Conservation (phyloP, 768 basidiomycete genomes). For the Serendipita sp. region DNA sequence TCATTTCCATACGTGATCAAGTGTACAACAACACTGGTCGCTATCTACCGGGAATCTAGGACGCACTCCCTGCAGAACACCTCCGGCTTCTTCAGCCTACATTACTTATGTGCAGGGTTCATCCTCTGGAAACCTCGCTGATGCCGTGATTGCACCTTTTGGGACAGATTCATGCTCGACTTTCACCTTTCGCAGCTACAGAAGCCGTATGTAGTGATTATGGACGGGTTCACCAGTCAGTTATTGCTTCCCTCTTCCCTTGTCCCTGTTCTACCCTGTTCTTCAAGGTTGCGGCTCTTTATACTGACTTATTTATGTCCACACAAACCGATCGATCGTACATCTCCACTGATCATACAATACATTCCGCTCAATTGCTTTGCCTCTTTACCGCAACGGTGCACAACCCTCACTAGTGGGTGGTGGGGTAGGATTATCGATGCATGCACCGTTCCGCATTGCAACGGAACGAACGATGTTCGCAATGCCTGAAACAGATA, state of each 20-base stretch:
- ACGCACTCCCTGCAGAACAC: too few species aligned
- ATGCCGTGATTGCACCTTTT: slow-evolving; percentile 4
- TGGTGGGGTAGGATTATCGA: slow-evolving; percentile 79
- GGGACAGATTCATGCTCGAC: slow-evolving; percentile 60
- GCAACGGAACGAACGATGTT: slow-evolving; percentile 85
- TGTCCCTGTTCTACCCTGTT: slow-evolving; percentile 7
- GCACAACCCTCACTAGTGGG: slow-evolving; percentile 47
- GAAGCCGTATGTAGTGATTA: slow-evolving; percentile 81
- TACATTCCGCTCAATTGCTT: neutral
- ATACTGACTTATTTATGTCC: neutral
- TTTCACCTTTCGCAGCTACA: slow-evolving; percentile 47
- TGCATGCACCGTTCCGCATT: slow-evolving; percentile 74
- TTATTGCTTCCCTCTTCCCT: slow-evolving; percentile 14
- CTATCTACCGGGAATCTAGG: too few species aligned
- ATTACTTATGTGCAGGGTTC: neutral
- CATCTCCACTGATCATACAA: neutral
- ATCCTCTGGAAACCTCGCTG: neutral
- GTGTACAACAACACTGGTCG: too few species aligned
- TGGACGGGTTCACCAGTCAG: slow-evolving; percentile 86
- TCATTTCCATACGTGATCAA: too few species aligned
- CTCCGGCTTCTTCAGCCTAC: too few species aligned
- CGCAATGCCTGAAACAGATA: slow-evolving; percentile 94
- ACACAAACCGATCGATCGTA: neutral
- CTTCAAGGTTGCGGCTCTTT: slow-evolving; percentile 6
- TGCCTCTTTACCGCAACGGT: slow-evolving; percentile 5